phyloP scores from a whole-genome alignment of 768 basidiomycete species.

The Agrocybe pediades region DNA sequence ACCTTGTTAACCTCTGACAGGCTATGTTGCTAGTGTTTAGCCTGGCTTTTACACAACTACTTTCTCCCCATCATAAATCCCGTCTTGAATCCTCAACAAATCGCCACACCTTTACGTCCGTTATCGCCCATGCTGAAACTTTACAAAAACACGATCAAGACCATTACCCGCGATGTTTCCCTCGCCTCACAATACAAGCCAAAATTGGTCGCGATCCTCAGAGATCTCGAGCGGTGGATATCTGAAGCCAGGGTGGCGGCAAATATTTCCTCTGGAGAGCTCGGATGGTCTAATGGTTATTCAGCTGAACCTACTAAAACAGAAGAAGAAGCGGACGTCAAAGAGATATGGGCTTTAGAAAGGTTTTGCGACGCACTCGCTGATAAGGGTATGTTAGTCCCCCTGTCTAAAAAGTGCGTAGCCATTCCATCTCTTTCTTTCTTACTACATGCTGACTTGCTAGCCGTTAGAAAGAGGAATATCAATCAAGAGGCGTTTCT shows the following conservation, averaged over 20 bases:
- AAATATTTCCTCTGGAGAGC: constrained; percentile 44
- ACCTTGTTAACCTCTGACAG: not conserved
- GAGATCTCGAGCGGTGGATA: constrained; percentile 79
- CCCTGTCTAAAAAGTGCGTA: constrained; percentile 77
- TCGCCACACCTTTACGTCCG: constrained; percentile 45
- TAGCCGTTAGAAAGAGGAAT: constrained; percentile 72
- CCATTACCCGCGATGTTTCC: constrained; percentile 64
- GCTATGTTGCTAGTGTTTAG: constrained; percentile 57
- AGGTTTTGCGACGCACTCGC: constrained; percentile 65
- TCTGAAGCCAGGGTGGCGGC: constrained; percentile 70
- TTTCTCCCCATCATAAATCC: constrained; percentile 76
- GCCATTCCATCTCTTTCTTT: constrained; percentile 53
- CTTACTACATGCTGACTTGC: constrained; percentile 18
- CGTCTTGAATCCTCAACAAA: constrained; percentile 28
- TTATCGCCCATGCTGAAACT: constrained; percentile 68
- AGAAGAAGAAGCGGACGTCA: constrained; percentile 42
- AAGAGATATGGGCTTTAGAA: constrained; percentile 71
- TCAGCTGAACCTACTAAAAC: constrained; percentile 17
- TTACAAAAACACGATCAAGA: constrained; percentile 73
- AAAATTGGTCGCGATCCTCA: constrained; percentile 49
- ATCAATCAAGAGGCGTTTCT: constrained; percentile 40
- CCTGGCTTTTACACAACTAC: constrained; percentile 84
- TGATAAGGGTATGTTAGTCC: constrained; percentile 76
- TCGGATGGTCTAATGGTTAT: constrained; percentile 46
- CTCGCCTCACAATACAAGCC: constrained; percentile 50